phyloP scores from a whole-genome alignment of 768 basidiomycete genomes.

The Gloeopeniophorella convolvens region DNA sequence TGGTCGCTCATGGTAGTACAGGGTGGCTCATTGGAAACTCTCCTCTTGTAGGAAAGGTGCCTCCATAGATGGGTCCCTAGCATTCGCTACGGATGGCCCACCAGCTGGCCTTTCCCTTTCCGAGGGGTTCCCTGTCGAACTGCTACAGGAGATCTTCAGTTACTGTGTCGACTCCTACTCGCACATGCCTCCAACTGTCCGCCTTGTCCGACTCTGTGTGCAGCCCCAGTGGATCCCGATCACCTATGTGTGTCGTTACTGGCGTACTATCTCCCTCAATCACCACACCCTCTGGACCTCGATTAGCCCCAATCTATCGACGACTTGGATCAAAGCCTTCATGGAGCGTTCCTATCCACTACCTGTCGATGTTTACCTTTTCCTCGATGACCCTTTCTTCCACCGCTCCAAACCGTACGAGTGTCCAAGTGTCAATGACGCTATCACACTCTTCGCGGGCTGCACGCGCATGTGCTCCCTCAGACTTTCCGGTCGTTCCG shows the following conservation, averaged over 20 bases:
- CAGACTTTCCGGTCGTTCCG: background rate
- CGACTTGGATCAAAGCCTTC: background rate
- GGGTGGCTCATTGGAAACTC: too few relatives aligned
- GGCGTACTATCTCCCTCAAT: background rate
- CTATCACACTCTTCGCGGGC: background rate
- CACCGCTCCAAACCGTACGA: too few relatives aligned
- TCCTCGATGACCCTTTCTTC: background rate
- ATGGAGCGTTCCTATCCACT: background rate
- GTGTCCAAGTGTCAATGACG: background rate
- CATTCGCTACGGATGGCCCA: too few relatives aligned
- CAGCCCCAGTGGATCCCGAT: background rate
- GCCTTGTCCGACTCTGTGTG: background rate
- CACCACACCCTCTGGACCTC: background rate
- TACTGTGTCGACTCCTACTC: background rate
- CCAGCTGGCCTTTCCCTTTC: too few relatives aligned
- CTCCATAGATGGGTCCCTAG: too few relatives aligned
- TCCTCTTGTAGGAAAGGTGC: too few relatives aligned
- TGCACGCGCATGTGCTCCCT: background rate
- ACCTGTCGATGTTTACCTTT: background rate
- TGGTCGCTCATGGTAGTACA: too few relatives aligned
- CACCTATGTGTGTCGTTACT: background rate
- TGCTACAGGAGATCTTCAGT: background rate
- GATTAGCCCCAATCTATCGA: background rate
- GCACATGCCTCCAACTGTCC: too few relatives aligned
- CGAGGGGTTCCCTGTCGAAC: background rate